Evolutionary conservation across 345 rosid species (phyloP), one percentile per base, ranked within the genome.

Genomic region (Litchi chinensis): DNA sequence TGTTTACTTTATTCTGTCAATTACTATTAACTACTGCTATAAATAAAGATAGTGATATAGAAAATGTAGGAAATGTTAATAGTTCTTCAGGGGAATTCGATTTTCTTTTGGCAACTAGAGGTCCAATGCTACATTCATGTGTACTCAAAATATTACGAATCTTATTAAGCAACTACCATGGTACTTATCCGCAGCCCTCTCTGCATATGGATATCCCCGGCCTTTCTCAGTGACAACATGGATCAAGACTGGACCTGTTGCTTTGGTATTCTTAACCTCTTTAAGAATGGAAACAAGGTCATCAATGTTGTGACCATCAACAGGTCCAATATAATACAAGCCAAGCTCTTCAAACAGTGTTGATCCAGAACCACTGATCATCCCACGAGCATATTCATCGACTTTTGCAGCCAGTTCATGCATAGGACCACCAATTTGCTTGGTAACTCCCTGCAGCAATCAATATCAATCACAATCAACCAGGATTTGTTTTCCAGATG

Each of bases 171-270:
- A 59, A 12, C 65, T 85, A 92, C 98, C 98, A 65, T 95, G 99
- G 84, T 95, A 95, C 78, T 93, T 95, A 80, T 95, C 99, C 46
- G 89, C 92, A 72, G 99, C 98, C 82, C 81, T 91, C 86, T 95
- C 99, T 26, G 99, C 99, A 65, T 92, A 95, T 18, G 98, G 98
- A 87, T 95, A 95, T 15, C 99, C 99, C 10, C 97, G 92, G 74
- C 99, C 99, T 89, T 95, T 95, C 93, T 95, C 99, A 0, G 98
- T 95, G 75, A 95, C 89, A n/a, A 92, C 98, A 89, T 95, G 99
- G 82, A 95, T 92, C 74, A 95, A 87, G 26, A 93, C 99, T 0
- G 99, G 97, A 78, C 99, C 98, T 0, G 92, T 89, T 69, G 97
- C 89, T 85, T 90, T 89, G 28, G 99, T 85, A 82, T 88, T 90